These are phyloP conservation scores for Mycena floridula DNA, from an alignment of 768 basidiomycete species.

Conservation along the genomic window DNA sequence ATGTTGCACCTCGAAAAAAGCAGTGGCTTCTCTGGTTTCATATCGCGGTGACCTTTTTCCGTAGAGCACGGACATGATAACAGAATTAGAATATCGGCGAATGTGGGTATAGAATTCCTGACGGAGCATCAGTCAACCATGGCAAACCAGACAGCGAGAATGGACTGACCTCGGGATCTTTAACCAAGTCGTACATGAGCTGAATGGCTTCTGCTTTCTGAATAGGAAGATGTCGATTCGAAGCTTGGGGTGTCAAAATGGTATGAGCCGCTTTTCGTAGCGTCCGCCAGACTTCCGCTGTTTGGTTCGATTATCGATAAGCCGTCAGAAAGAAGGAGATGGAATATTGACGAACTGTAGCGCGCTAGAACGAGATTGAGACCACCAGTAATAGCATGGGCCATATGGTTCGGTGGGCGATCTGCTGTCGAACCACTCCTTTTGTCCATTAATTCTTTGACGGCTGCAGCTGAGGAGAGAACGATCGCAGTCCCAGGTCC, in stretches of 20 bases:
- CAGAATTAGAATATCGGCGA: constrained; percentile 7
- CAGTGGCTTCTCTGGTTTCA: constrained; percentile 1
- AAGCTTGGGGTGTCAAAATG: constrained; percentile 14
- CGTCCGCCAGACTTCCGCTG: constrained; percentile 7
- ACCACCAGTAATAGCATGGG: constrained; percentile 10
- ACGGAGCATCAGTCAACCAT: background rate
- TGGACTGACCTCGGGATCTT: constrained; percentile 17
- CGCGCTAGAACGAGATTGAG: constrained; percentile 11
- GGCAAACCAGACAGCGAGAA: background rate
- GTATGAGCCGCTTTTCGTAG: constrained; percentile 11
- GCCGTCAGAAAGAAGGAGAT: background rate
- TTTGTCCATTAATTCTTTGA: constrained; percentile 23
- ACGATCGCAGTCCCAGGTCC: constrained; percentile 16
- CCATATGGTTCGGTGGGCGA: constrained; percentile 16
- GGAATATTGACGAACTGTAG: constrained; percentile 4
- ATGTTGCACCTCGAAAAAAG: constrained; percentile 1
- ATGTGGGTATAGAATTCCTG: constrained; percentile 11
- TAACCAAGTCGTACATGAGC: constrained; percentile 23
- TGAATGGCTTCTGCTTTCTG: constrained; percentile 11
- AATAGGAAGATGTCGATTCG: constrained; percentile 9
- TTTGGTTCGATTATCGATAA: background rate
- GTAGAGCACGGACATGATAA: constrained; percentile 11
- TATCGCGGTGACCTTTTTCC: constrained; percentile 9
- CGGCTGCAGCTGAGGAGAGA: constrained; percentile 12
- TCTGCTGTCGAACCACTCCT: constrained; percentile 15